Conservation (phyloP, 192 early-diverging fungal genomes). For the Coemansia reversa region DNA sequence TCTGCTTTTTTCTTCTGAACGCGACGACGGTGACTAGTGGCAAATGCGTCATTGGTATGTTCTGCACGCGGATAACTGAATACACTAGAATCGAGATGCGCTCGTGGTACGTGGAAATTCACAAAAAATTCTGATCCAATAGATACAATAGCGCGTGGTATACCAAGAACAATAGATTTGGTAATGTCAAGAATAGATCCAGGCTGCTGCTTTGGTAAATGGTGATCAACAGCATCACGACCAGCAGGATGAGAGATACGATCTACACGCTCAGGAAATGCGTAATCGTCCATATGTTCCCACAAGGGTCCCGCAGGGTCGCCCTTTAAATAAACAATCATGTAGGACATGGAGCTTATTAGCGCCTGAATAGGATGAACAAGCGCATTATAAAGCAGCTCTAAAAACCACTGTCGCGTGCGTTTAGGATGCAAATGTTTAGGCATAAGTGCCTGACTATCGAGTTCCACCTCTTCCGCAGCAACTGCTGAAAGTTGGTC, state of each 20-base stretch:
- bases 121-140: constrained; percentile 30
- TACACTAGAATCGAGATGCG: constrained; percentile 33
- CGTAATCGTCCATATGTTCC: constrained; percentile 48
- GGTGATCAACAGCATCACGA: constrained; percentile 17
- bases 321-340: constrained; percentile 22
- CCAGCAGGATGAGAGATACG: constrained; percentile 25
- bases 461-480: neutral
- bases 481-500: neutral
- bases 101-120: constrained; percentile 30
- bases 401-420: constrained; percentile 4
- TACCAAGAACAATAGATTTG: neutral
- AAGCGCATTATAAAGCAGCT: neutral
- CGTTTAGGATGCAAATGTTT: constrained; percentile 4
- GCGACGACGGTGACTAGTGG: constrained; percentile 2
- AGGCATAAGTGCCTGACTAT: constrained; percentile 18
- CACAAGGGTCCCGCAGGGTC: constrained; percentile 43
- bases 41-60: constrained; percentile 23
- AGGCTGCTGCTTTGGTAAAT: constrained; percentile 32
- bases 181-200: constrained; percentile 41
- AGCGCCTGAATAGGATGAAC: constrained; percentile 26
- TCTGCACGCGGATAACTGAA: constrained; percentile 24
- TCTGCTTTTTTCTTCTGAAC: constrained; percentile 2
- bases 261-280: constrained; percentile 45
- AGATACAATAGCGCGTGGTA: constrained; percentile 16
- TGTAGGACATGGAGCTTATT: constrained; percentile 22